These are phyloP conservation scores for Aspergillus mulundensis DNA, from an alignment of 495 filamentous ascomycete genomes.

Conservation along the genomic window DNA sequence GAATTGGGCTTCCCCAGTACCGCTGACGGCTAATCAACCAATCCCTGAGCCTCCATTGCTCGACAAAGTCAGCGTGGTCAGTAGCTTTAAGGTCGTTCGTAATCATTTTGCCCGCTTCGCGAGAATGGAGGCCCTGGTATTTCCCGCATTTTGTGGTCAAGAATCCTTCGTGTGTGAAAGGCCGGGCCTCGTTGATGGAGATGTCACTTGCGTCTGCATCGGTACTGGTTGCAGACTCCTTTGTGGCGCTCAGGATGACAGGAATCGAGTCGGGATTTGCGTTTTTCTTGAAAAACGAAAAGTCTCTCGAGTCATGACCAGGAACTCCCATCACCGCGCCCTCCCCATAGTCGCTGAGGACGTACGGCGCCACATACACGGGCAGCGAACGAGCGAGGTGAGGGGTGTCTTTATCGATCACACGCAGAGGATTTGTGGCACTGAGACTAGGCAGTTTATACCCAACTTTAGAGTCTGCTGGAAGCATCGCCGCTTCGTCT, in stretches of 20 bases:
- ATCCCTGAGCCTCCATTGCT: constrained; percentile 75
- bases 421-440: constrained; percentile 61
- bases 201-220: constrained; percentile 37
- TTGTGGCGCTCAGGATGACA: constrained; percentile 42
- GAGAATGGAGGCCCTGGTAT: constrained; percentile 54
- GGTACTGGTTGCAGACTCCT: constrained; percentile 4
- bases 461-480: constrained; percentile 70
- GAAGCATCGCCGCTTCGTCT: constrained; percentile 54
- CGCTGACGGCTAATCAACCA: constrained; percentile 87
- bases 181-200: constrained; percentile 31
- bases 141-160: constrained; percentile 41
- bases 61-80: constrained; percentile 52
- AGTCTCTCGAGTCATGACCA: constrained; percentile 73
- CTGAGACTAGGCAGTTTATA: constrained; percentile 58
- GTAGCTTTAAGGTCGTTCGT: constrained; percentile 49
- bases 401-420: constrained; percentile 48
- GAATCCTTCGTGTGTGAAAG: constrained; percentile 45
- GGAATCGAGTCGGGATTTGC: constrained; percentile 46
- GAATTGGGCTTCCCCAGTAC: constrained; percentile 89
- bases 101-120: constrained; percentile 58
- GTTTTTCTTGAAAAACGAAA: constrained; percentile 75
- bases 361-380: constrained; percentile 79
- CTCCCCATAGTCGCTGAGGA: constrained; percentile 82
- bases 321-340: constrained; percentile 92
- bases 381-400: constrained; percentile 56